Percentiles rank a stretch among this genome's conserved stretches.
phyloP scores from a whole-genome alignment of 1,284 basidiomycete species.

The Phellinidium pouzarii region DNA sequence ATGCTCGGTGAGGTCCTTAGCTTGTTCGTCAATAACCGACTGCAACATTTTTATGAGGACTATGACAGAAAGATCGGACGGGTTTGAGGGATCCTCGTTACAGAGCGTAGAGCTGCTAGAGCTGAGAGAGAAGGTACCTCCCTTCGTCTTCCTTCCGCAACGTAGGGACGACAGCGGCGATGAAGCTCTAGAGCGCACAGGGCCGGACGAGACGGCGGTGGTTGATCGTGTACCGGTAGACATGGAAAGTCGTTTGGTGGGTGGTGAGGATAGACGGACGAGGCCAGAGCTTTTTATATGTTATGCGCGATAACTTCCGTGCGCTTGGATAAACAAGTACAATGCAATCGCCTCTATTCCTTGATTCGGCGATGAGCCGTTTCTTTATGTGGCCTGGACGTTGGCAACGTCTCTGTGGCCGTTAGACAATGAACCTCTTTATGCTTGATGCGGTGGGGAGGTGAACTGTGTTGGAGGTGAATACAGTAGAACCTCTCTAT shows the following conservation, averaged over 20 bases:
- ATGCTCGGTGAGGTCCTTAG: constrained; percentile 3
- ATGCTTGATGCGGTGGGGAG: no score
- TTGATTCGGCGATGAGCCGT: neutral
- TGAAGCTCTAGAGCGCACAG: neutral
- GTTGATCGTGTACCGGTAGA: neutral
- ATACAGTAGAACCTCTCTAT: no score
- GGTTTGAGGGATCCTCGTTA: no score
- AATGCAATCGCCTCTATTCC: neutral
- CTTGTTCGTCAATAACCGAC: neutral
- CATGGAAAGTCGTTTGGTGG: no score
- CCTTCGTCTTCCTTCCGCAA: no score
- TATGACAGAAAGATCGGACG: no score
- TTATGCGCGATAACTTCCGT: neutral
- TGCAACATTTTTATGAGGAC: neutral
- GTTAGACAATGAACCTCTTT: no score
- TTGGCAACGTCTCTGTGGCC: no score
- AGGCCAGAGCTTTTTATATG: neutral
- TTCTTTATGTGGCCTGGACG: no score
- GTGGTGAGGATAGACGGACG: neutral
- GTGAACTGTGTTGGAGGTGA: no score
- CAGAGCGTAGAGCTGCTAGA: no score
- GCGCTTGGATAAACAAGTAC: neutral
- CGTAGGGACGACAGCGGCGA: neutral
- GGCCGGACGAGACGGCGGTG: neutral
- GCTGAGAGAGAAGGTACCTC: no score